Base-by-base conservation (phyloP, 805 yeast genomes). In the Lipomyces anomalus region DNA sequence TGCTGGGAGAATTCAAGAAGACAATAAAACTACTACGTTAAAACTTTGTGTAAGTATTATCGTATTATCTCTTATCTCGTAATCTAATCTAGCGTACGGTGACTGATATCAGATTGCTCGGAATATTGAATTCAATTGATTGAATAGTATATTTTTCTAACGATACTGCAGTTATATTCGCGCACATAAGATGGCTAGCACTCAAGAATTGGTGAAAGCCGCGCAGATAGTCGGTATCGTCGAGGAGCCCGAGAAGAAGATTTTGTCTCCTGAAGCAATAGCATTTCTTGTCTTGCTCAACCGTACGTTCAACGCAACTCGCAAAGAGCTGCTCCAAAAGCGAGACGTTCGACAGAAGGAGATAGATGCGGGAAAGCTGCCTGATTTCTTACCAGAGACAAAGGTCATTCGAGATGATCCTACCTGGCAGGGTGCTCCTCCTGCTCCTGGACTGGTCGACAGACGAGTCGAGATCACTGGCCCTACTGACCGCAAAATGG, bases 391-490 rank as follows among this genome's bases (percentile, higher is more conserved):
- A 50, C 82, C 84, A 20, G 82, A 80, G 61, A 80, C 86, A 37
- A 67, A 65, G 50, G 62, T 71, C 60, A 75, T 80, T 57, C 72
- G 86, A 59, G 76, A 79, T 36, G 82, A 80, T 62, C 74, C 79
- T 29, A 70, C 78, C 35, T 80, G 86, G 86, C 78, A 76, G 49
- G 86, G 85, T 28, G 82, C 86, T 22, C 72, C 77, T 37, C 77
- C 79, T 48, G 84, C 80, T 35, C 78, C 76, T 17, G 86, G 86
- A 18, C 72, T 80, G 47, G 75, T 72, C 59, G 86, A 81, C 71
- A 74, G 86, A 61, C 73, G 86, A 56, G 84, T 79, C 46, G 86
- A 80, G 64, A 80, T 80, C 66, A 80, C 86, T 40, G 87, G 87
- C 33, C 86, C 86, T 38, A 78, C 84, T 38, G 86, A 80, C 65